These are phyloP conservation scores for Bolboschoenus planiculmis DNA, from an alignment of 176 grass and related monocot genomes.

Conservation along the genomic window DNA sequence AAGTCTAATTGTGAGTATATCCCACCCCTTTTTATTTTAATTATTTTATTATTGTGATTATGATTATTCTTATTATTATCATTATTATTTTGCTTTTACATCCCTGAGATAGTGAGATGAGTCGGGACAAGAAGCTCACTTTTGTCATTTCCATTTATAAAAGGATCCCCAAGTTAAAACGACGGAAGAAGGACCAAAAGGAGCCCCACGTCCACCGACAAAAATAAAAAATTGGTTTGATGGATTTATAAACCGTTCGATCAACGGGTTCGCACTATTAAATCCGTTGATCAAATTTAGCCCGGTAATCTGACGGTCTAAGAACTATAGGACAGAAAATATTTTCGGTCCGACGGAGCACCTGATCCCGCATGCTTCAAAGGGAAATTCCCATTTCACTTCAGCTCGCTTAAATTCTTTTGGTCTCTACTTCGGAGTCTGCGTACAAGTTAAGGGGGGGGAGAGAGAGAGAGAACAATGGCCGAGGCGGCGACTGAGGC, in stretches of 20 bases:
- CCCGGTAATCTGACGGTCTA: not conserved
- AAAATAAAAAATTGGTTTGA: not conserved
- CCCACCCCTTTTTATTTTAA: no score
- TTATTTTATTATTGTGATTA: no score
- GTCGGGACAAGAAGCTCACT: no score
- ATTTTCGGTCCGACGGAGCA: not conserved
- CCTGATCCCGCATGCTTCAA: not conserved
- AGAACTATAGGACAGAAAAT: not conserved
- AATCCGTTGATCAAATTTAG: not conserved
- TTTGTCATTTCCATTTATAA: not conserved
- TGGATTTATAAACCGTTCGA: not conserved
- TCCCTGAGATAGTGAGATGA: no score
- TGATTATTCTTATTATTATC: no score
- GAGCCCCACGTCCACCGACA: not conserved
- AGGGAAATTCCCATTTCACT: not conserved
- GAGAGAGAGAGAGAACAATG: not conserved
- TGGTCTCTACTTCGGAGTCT: not conserved
- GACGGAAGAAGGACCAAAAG: no score
- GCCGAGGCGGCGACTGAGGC: constrained; percentile 38
- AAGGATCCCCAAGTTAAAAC: no score
- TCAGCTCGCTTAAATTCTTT: not conserved
- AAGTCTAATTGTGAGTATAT: no score
- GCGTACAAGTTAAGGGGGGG: not conserved
- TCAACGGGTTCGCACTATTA: not conserved
- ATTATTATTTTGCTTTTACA: no score